These are phyloP conservation scores for Pythium apleroticum DNA, from an alignment of 352 stramenopile species.

Conservation along the genomic window DNA sequence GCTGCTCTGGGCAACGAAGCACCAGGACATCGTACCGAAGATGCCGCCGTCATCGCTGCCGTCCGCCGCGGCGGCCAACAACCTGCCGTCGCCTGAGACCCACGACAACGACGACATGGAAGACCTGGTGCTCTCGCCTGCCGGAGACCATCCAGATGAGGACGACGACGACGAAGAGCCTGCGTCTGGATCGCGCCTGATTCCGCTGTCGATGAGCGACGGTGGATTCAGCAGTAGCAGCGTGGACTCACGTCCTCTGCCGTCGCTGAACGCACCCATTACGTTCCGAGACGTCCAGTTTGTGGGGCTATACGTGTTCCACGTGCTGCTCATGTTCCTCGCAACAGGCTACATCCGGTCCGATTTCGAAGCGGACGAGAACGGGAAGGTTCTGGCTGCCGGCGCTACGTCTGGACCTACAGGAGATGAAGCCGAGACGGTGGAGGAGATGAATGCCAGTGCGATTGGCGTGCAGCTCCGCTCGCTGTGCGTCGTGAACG, in stretches of 20 bases:
- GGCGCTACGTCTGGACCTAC: conserved; percentile 6
- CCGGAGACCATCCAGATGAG: conserved; percentile 16
- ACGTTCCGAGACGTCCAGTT: conserved; percentile 65
- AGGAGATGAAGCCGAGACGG: conserved; percentile 16
- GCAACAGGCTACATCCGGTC: conserved; percentile 43
- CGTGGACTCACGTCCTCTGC: conserved; percentile 49
- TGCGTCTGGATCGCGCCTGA: conserved; percentile 44
- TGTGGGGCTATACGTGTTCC: conserved; percentile 45
- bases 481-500: conserved; percentile 68
- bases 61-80: conserved; percentile 7
- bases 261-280: conserved; percentile 57
- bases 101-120: conserved; percentile 40
- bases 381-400: conserved; percentile 1
- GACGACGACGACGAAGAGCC: conserved; percentile 12
- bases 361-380: conserved; percentile 25
- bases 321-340: conserved; percentile 53
- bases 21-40: neutral
- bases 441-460: conserved; percentile 32
- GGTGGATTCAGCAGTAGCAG: conserved; percentile 43
- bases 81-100: conserved; percentile 12
- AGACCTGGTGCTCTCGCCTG: conserved; percentile 58
- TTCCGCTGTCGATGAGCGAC: conserved; percentile 72
- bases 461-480: conserved; percentile 56
- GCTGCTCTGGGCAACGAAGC: neutral
- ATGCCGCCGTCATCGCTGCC: conserved; percentile 16